Percentiles rank a stretch among this genome's conserved stretches.
Evolutionary conservation across 352 stramenopile genomes (phyloP).

Genomic region (Thalassiosira hispida): DNA sequence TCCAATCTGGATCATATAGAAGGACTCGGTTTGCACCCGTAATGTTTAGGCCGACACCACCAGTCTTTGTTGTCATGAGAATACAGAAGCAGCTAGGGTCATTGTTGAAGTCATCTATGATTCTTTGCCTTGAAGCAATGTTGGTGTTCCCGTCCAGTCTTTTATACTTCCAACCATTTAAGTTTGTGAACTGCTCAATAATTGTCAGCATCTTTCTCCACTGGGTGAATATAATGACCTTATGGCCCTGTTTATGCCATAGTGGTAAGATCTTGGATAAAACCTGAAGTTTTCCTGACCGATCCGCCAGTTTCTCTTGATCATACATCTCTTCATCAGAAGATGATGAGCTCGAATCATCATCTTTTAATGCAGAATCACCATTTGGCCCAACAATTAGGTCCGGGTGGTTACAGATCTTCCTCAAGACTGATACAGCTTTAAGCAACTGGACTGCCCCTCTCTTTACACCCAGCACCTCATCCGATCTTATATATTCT

Average conservation of each 20-base stretch:
- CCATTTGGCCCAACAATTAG: slow-evolving; percentile 87
- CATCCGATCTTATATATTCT: slow-evolving; percentile 90
- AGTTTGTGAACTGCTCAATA: slow-evolving; percentile 91
- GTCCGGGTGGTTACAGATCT: slow-evolving; percentile 98
- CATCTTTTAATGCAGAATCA: slow-evolving; percentile 50
- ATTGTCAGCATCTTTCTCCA: slow-evolving; percentile 97
- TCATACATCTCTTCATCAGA: slow-evolving; percentile 61
- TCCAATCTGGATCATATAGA: slow-evolving; percentile 99
- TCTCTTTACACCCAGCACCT: slow-evolving; percentile 90
- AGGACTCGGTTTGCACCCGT: slow-evolving; percentile 95
- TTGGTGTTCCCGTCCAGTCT: slow-evolving; percentile 97
- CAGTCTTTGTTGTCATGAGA: slow-evolving; percentile 87
- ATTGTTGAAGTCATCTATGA: slow-evolving; percentile 97
- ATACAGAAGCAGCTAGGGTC: slow-evolving; percentile 88
- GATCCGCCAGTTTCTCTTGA: slow-evolving; percentile 68
- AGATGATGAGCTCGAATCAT: slow-evolving; percentile 47
- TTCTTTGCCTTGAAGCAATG: slow-evolving; percentile 90
- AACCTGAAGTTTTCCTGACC: slow-evolving; percentile 96
- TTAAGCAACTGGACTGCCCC: slow-evolving; percentile 85
- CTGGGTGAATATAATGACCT: slow-evolving; percentile 97
- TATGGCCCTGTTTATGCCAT: slow-evolving; percentile 95
- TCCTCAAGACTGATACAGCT: slow-evolving; percentile 94
- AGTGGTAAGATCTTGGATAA: slow-evolving; percentile 93
- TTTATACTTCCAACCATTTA: slow-evolving; percentile 90
- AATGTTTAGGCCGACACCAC: slow-evolving; percentile 94